Conservation (phyloP, 1,139 yeast genomes). For the Candida tetrigidarum region DNA sequence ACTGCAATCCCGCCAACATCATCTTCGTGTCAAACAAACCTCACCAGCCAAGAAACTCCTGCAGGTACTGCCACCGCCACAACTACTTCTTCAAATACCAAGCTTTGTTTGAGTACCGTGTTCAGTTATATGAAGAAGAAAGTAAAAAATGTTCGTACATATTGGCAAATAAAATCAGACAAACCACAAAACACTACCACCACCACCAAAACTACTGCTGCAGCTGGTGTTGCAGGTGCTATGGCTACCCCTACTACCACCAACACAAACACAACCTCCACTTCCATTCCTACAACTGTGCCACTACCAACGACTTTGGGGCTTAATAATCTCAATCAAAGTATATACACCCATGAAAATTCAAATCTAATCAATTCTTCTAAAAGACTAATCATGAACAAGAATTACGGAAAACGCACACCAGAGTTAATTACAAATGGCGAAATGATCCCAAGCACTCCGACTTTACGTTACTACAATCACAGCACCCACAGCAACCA, state of each 20-base stretch:
- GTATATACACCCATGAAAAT: conserved; percentile 10
- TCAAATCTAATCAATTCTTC: conserved; percentile 6
- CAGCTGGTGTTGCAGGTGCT: neutral
- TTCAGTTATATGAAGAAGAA: conserved; percentile 4
- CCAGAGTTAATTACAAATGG: neutral
- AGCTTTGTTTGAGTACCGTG: neutral
- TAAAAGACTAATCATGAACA: neutral
- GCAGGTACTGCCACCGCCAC: neutral
- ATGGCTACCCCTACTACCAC: conserved; percentile 6
- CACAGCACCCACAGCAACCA: neutral
- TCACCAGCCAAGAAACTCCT: neutral
- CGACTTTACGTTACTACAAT: neutral
- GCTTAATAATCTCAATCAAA: neutral
- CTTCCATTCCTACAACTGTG: no score
- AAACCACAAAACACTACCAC: neutral
- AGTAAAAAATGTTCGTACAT: conserved; percentile 3
- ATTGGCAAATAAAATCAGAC: neutral
- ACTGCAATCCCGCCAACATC: neutral
- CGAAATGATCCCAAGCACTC: neutral
- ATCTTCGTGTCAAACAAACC: neutral
- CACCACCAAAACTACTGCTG: neutral
- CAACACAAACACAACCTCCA: conserved; percentile 2
- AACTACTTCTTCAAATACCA: neutral
- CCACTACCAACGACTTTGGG: neutral
- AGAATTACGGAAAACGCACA: neutral